Conservation (phyloP, 2,329 filamentous ascomycete genomes). For the Geosmithia morbida region DNA sequence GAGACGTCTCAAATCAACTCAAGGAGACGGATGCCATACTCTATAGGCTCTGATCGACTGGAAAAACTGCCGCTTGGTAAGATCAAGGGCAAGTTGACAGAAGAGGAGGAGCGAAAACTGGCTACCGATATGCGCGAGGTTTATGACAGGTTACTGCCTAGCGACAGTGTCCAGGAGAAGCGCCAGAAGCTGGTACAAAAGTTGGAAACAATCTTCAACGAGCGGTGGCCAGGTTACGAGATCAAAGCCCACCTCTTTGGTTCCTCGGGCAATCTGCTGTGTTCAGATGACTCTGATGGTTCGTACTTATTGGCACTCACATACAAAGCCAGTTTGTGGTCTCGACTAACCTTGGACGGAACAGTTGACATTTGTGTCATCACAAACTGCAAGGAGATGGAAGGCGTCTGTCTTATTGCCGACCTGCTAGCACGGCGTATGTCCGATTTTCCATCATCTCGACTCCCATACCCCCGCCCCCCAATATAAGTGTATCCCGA, state of each 20-base stretch:
- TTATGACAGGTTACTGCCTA: conserved; percentile 76
- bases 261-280: conserved; percentile 91
- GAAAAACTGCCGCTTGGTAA: conserved; percentile 58
- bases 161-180: conserved; percentile 60
- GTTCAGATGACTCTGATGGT: conserved; percentile 94
- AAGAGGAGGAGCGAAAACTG: conserved; percentile 61
- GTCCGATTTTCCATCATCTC: conserved; percentile 16
- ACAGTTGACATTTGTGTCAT: conserved; percentile 96
- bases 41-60: conserved; percentile 65
- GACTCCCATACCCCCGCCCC: background rate
- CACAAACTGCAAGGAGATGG: conserved; percentile 74
- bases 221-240: conserved; percentile 80
- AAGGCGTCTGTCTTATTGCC: conserved; percentile 82
- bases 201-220: conserved; percentile 74
- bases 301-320: conserved; percentile 17
- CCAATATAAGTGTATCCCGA: background rate
- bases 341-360: conserved; percentile 13
- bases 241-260: conserved; percentile 92
- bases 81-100: conserved; percentile 54
- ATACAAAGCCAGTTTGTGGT: background rate
- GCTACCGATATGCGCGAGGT: conserved; percentile 73
- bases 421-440: conserved; percentile 73
- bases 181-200: conserved; percentile 69
- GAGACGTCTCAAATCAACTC: conserved; percentile 76
- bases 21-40: conserved; percentile 82